A percentile compares a stretch with the other conserved stretches of the same genome.
Conservation (phyloP, 1,284 basidiomycete genomes). For the Irpex sp. region DNA sequence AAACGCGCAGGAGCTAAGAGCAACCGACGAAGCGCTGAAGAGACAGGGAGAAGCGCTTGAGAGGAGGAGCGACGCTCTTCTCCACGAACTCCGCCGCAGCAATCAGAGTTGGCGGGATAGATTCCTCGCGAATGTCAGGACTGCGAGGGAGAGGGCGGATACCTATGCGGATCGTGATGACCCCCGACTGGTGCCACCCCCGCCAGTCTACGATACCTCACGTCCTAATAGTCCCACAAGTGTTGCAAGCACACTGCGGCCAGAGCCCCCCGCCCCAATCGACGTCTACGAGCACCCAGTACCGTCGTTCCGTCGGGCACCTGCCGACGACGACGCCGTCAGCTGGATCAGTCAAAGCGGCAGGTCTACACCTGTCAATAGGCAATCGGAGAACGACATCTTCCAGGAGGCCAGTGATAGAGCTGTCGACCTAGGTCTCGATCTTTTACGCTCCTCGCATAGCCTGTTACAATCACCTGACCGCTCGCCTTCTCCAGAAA, state of each 20-base stretch:
- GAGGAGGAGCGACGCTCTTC: background rate
- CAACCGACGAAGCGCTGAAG: background rate
- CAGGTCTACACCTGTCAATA: background rate
- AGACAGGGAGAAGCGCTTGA: background rate
- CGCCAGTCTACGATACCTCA: background rate
- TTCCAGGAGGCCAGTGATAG: constrained; percentile 13
- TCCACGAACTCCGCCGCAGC: background rate
- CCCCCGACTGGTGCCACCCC: background rate
- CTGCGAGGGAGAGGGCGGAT: background rate
- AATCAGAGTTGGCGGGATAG: background rate
- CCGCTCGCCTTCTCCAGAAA: background rate
- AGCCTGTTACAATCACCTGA: background rate
- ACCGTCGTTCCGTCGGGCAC: background rate
- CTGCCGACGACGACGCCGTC: background rate
- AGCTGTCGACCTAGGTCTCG: constrained; percentile 9
- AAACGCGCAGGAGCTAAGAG: background rate
- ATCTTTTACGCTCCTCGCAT: constrained; percentile 7
- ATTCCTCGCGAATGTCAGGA: background rate
- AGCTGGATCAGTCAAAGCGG: background rate
- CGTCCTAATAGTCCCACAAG: background rate
- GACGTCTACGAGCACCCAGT: background rate
- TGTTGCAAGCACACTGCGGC: background rate
- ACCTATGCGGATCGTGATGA: background rate
- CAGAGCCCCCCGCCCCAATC: background rate
- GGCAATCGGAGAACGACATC: background rate